Evolutionary conservation across 1,139 yeast genomes (phyloP).

Genomic region (Magnusiomyces tetraspermus): DNA sequence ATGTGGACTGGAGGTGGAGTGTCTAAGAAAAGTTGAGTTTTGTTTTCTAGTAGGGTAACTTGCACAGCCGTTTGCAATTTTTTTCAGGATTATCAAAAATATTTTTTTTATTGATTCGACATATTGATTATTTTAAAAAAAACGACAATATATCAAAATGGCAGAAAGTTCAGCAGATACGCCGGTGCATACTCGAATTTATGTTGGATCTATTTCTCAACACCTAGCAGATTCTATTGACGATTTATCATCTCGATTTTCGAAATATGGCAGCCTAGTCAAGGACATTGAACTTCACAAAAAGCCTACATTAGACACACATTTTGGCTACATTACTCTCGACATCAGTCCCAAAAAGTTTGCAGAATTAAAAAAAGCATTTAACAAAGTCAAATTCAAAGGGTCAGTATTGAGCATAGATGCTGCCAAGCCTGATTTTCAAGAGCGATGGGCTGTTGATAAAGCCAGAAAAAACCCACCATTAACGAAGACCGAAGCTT

Average conservation of each 20-base stretch:
- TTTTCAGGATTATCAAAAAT: no score
- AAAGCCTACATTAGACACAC: slow-evolving; percentile 42
- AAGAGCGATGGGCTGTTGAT: slow-evolving; percentile 40
- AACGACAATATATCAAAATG: neutral
- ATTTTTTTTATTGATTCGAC: neutral
- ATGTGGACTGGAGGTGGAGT: no score
- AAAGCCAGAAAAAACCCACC: slow-evolving; percentile 28
- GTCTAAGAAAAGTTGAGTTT: no score
- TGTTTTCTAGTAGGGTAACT: no score
- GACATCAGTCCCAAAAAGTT: slow-evolving; percentile 39
- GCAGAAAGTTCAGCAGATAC: neutral
- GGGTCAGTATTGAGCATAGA: slow-evolving; percentile 56
- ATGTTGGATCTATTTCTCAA: slow-evolving; percentile 59
- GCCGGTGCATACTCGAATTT: slow-evolving; percentile 37
- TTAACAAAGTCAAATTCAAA: slow-evolving; percentile 66
- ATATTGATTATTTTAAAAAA: neutral
- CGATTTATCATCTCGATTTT: slow-evolving; percentile 41
- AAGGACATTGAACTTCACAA: slow-evolving; percentile 41
- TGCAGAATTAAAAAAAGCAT: slow-evolving; percentile 43
- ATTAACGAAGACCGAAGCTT: slow-evolving; percentile 35
- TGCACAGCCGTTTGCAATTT: no score
- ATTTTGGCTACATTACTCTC: slow-evolving; percentile 62
- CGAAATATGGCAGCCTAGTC: slow-evolving; percentile 42
- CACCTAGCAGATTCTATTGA: slow-evolving; percentile 39
- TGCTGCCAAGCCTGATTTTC: slow-evolving; percentile 39